phyloP scores from a whole-genome alignment of 805 yeast species.

The Wickerhamiella spandovensis region DNA sequence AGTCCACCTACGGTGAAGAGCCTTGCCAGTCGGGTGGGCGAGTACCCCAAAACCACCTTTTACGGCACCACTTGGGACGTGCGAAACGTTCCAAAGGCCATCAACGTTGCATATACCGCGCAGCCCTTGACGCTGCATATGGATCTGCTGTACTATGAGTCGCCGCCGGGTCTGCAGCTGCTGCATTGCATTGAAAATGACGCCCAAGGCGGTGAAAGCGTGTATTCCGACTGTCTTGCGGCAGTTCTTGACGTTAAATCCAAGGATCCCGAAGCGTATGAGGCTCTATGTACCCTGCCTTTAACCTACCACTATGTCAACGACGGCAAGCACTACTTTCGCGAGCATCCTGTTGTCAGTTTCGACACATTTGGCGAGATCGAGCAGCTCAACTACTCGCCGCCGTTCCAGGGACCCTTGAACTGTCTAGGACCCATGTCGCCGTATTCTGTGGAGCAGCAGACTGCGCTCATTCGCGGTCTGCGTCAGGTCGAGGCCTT shows the following conservation, averaged over 20 bases:
- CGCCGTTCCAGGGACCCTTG: slow-evolving; percentile 74
- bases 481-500: slow-evolving; percentile 45
- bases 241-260: slow-evolving; percentile 47
- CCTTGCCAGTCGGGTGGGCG: slow-evolving; percentile 44
- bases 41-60: slow-evolving; percentile 51
- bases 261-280: slow-evolving; percentile 47
- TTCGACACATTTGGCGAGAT: slow-evolving; percentile 31
- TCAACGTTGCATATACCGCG: slow-evolving; percentile 57
- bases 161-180: slow-evolving; percentile 69
- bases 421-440: slow-evolving; percentile 24
- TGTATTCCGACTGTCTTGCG: slow-evolving; percentile 56
- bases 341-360: slow-evolving; percentile 47
- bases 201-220: slow-evolving; percentile 52
- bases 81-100: slow-evolving; percentile 37
- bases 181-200: slow-evolving; percentile 37
- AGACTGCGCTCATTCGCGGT: slow-evolving; percentile 47
- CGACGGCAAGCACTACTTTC: slow-evolving; percentile 47
- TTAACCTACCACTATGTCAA: slow-evolving; percentile 56
- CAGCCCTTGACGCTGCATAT: slow-evolving; percentile 58
- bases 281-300: slow-evolving; percentile 49
- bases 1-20: slow-evolving; percentile 21
- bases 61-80: slow-evolving; percentile 66
- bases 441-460: slow-evolving; percentile 22
- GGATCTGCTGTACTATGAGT: slow-evolving; percentile 64
- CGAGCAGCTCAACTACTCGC: slow-evolving; percentile 49